phyloP scores from a whole-genome alignment of 192 early-diverging fungal genomes.

The Backusella circina region DNA sequence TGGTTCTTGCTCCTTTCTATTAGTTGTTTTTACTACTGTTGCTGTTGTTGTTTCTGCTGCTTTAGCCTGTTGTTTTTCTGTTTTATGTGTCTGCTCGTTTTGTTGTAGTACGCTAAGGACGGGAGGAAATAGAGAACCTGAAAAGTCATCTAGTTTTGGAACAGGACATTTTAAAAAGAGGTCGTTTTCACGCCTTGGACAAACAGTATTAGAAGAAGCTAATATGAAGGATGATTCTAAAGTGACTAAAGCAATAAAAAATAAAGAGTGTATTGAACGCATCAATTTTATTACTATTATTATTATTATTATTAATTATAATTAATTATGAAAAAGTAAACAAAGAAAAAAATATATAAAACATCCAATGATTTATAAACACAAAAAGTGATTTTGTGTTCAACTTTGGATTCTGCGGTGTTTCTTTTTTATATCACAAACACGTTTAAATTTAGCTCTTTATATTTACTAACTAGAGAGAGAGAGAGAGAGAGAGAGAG shows the following conservation, averaged over 20 bases:
- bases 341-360: not conserved
- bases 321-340: not conserved
- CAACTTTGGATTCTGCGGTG: not conserved
- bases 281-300: not conserved
- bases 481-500: no score
- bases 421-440: not conserved
- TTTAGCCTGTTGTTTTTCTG: not conserved
- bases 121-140: not conserved
- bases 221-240: not conserved
- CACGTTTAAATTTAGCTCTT: no score
- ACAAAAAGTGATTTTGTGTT: not conserved
- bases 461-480: no score
- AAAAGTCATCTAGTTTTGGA: not conserved
- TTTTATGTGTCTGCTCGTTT: not conserved
- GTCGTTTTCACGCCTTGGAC: not conserved
- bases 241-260: not conserved
- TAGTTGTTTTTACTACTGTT: not conserved
- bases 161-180: not conserved
- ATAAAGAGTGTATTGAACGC: slow-evolving; percentile 3
- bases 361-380: not conserved
- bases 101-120: not conserved
- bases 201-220: not conserved
- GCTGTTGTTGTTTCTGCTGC: not conserved
- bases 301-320: not conserved
- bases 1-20: not conserved